Base-by-base conservation (phyloP, 345 rosid species). In the Rhodamnia rubescens region DNA sequence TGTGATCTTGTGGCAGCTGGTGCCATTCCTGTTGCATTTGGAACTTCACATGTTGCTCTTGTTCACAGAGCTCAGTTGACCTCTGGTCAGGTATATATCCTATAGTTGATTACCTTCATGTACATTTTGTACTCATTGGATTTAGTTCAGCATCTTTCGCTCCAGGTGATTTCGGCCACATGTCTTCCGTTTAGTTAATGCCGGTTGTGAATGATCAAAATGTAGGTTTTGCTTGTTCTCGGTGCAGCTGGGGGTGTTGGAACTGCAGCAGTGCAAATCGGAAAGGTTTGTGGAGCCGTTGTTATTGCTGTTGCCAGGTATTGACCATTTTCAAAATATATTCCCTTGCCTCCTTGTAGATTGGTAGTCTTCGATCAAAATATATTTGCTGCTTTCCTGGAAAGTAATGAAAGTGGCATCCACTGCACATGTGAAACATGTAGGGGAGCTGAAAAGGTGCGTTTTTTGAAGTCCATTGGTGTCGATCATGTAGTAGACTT, bases 211-310 rank as follows among this genome's bases (percentile, higher is more conserved):
- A 54, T 84, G 53, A 42, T 84, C 82, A 57, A n/a, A 32, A 74
- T 84, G 83, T 85, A 97, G 99, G 99, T 96, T 32, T 89, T 97
- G 87, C 83, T 96, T 87, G 98, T 97, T 90, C 93, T 97, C 69
- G 98, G 99, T 49, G 99, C 99, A 8, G 99, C 98, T 83, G 98
- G 99, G 87, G 99, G 99, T 18, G 99, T 97, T 85, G 99, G 99
- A 18, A 90, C 94, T 85, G 94, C 99, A 51, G 99, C 99, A 74
- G 95, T 95, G 11, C 99, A 97, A 90, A 95, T 97, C 53, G 99
- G 97, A 87, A 97, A 97, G 92, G 93, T 91, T 87, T 88, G 92
- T 86, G 96, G 99, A 18, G 98, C 99, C 86, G 85, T 86, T 89
- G 98, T 97, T 52, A 92, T 97, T 88, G 98, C 97, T 3, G 98